These are phyloP conservation scores for Neurospora sp. DNA, from an alignment of 495 filamentous ascomycete genomes.

Conservation along the genomic window DNA sequence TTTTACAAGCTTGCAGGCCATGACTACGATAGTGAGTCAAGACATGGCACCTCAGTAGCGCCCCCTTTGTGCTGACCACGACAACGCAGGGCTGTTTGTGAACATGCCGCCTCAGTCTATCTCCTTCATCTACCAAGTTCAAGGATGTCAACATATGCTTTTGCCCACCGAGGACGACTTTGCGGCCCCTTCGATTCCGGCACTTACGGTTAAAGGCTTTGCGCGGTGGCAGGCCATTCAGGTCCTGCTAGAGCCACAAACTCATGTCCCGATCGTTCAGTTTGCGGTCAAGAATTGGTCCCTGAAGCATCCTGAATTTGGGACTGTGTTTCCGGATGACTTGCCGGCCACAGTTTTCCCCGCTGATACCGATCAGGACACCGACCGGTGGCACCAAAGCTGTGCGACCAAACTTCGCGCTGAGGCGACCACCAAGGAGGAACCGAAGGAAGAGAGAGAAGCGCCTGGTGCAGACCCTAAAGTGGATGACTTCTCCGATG, in stretches of 20 bases:
- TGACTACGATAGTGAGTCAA: slow-evolving; percentile 62
- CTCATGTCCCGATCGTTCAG: slow-evolving; percentile 77
- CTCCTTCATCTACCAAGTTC: slow-evolving; percentile 82
- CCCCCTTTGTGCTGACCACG: background rate
- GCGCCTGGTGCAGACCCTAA: background rate
- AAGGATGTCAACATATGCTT: slow-evolving; percentile 78
- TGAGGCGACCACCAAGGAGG: slow-evolving; percentile 28
- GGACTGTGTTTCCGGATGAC: slow-evolving; percentile 60
- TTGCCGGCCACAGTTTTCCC: slow-evolving; percentile 75
- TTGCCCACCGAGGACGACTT: slow-evolving; percentile 59
- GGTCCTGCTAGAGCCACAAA: slow-evolving; percentile 74
- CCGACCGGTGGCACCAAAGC: slow-evolving; percentile 72
- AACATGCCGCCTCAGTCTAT: slow-evolving; percentile 62
- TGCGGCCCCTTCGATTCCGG: slow-evolving; percentile 64
- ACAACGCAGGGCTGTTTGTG: slow-evolving; percentile 54
- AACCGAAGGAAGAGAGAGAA: slow-evolving; percentile 9
- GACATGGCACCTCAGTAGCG: background rate
- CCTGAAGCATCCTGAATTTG: slow-evolving; percentile 62
- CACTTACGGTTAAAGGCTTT: slow-evolving; percentile 74
- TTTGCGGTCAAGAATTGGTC: slow-evolving; percentile 68
- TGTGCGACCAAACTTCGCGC: slow-evolving; percentile 48
- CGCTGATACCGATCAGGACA: slow-evolving; percentile 59
- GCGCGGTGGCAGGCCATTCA: slow-evolving; percentile 93
- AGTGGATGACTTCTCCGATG: slow-evolving; percentile 5
- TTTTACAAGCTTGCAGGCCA: slow-evolving; percentile 88